A percentile compares a stretch with the other conserved stretches of the same genome.
These are phyloP conservation scores for Kluyveromyces siamensis DNA, from an alignment of 805 yeast species.

Conservation along the genomic window DNA sequence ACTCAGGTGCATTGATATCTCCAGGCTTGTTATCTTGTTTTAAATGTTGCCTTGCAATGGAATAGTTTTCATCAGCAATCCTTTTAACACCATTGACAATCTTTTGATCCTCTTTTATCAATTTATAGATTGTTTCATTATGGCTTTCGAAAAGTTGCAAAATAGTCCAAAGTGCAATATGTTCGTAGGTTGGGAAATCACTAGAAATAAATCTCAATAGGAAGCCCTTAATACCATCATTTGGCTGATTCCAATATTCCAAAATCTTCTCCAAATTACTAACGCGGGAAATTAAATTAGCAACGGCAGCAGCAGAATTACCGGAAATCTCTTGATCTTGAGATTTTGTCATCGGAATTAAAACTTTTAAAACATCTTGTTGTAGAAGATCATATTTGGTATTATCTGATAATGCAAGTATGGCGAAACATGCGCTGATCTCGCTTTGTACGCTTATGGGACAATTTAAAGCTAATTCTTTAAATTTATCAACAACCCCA, in stretches of 20 bases:
- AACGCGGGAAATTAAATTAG: conserved; percentile 88
- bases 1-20: conserved; percentile 4
- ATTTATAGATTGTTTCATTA: conserved; percentile 47
- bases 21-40: conserved; percentile 7
- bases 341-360: conserved; percentile 84
- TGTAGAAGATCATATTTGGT: conserved; percentile 77
- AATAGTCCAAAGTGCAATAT: conserved; percentile 95
- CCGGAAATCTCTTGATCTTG: conserved; percentile 93
- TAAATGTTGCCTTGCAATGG: conserved; percentile 11
- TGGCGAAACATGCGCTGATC: conserved; percentile 95
- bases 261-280: conserved; percentile 73
- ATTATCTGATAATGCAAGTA: conserved; percentile 92
- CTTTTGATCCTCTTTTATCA: conserved; percentile 46
- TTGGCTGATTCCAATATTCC: conserved; percentile 68
- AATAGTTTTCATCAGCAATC: conserved; percentile 30
- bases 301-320: conserved; percentile 96
- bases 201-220: conserved; percentile 69
- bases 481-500: conserved; percentile 91
- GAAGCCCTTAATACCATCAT: conserved; percentile 81
- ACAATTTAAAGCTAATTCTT: conserved; percentile 71
- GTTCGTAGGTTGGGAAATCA: conserved; percentile 91
- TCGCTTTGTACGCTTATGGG: conserved; percentile 94
- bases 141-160: conserved; percentile 86
- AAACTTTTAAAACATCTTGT: conserved; percentile 75
- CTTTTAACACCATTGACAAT: conserved; percentile 47